Conservation (phyloP, 1,284 basidiomycete genomes). For the Tilletia setariae region DNA sequence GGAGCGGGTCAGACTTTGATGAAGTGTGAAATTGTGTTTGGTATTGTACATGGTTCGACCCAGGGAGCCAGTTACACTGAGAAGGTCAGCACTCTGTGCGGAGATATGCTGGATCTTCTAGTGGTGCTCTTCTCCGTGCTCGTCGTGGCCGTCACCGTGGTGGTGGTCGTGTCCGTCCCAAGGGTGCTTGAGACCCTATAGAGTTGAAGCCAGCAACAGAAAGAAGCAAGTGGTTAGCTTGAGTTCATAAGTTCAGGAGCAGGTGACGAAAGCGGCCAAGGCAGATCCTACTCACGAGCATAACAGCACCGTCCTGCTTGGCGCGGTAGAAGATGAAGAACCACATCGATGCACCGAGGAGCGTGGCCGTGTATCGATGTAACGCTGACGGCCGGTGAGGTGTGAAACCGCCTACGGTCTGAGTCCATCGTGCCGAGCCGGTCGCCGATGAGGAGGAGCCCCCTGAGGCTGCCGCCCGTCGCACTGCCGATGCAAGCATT, state of each 20-base stretch:
- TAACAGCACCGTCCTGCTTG: constrained; percentile 51
- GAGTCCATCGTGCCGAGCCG: constrained; percentile 32
- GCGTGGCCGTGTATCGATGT: constrained; percentile 45
- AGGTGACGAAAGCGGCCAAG: neutral
- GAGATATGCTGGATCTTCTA: neutral
- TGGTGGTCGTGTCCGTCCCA: constrained; percentile 35
- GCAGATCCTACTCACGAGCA: constrained; percentile 40
- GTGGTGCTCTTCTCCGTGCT: constrained; percentile 27
- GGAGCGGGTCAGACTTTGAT: no score
- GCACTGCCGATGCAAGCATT: no score
- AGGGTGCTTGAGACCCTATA: constrained; percentile 47
- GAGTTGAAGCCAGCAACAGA: neutral
- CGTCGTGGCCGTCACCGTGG: constrained; percentile 40
- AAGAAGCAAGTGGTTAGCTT: neutral
- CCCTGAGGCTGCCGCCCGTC: neutral
- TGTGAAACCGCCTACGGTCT: constrained; percentile 43
- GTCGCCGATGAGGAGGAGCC: constrained; percentile 11
- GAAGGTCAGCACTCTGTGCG: no score
- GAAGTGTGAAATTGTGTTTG: no score
- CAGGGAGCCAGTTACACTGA: no score
- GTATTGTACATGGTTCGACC: no score
- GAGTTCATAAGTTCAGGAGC: no score
- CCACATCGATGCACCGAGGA: constrained; percentile 53
- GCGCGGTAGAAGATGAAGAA: constrained; percentile 53
- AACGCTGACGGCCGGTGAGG: constrained; percentile 49